Evolutionary conservation across 768 basidiomycete genomes (phyloP).

Genomic region (Leucocoprinus birnbaumii): DNA sequence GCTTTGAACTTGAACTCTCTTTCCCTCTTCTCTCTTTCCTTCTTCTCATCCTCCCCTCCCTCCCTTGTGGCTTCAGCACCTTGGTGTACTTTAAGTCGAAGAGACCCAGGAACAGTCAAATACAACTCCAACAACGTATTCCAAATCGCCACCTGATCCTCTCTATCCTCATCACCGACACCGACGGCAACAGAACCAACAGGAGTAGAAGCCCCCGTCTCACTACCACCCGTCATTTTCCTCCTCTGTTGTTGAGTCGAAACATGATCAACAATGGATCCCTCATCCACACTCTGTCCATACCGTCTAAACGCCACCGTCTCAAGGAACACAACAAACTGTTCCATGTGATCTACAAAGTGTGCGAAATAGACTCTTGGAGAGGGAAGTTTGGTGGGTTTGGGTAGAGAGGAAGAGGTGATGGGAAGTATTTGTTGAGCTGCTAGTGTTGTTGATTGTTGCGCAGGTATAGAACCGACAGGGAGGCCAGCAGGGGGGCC

Average conservation of each 20-base stretch:
- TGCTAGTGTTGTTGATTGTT: conserved; percentile 21
- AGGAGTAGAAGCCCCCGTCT: neutral
- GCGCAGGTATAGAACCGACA: too few species aligned
- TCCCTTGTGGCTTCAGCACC: too few species aligned
- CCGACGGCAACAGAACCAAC: conserved; percentile 12
- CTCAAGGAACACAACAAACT: conserved; percentile 88
- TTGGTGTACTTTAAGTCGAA: too few species aligned
- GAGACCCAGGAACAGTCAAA: conserved; percentile 49
- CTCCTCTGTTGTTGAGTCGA: neutral
- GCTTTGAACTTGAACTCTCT: conserved; percentile 59
- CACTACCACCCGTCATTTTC: neutral
- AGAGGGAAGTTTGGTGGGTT: conserved; percentile 56
- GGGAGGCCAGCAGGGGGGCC: too few species aligned
- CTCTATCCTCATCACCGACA: conserved; percentile 50
- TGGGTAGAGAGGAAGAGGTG: conserved; percentile 17
- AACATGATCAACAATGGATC: conserved; percentile 19
- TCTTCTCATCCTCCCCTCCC: conserved; percentile 24
- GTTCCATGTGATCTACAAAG: conserved; percentile 83
- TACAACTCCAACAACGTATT: conserved; percentile 95
- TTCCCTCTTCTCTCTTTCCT: conserved; percentile 26
- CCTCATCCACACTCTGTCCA: conserved; percentile 64
- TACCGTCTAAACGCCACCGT: conserved; percentile 78
- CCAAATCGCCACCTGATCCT: conserved; percentile 87
- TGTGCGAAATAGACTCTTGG: conserved; percentile 90
- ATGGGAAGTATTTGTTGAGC: conserved; percentile 9